Evolutionary conservation across 495 filamentous ascomycete species (phyloP), one percentile per base, ranked within the genome.

Genomic region (Penicillium maclennaniae): DNA sequence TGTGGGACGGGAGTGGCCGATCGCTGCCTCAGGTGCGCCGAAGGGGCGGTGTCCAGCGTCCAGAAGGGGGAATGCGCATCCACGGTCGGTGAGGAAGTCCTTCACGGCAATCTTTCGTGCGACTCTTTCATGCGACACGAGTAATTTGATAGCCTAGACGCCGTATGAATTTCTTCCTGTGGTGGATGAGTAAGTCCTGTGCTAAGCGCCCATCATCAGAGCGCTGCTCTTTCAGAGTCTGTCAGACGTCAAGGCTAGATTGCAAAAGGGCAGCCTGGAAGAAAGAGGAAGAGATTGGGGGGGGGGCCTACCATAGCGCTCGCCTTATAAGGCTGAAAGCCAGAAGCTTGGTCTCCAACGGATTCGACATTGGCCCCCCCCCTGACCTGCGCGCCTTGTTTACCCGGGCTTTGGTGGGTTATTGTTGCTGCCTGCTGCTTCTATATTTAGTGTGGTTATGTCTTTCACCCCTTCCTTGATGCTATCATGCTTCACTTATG

Each of bases 361-460:
- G 23, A 23, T 23, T 7, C 1, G 27, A 4, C 31, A 34, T 34
- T 34, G 3, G 8, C 0, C 23, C 9, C 23, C 9, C 31, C 31
- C 31, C 31, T 34, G 31, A 14, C 10, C 31, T 12, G 15, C 38
- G n/a, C 15, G 38, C 16, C 9, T 9, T 14, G 16, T 40, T 10
- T 17, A 40, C 19, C 38, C 7, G 6, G 19, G 16, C 10, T 20
- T 20, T 19, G n/a, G 4, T 40, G 3, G 44, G 42, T 45, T 39
- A 48, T 38, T 38, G 40, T 51, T 51, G 49, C 49, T 51, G 49
- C 49, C 49, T 51, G 28, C 27, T 19, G 38, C 34, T 51, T 37
- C 49, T 44, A 43, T 36, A 36, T 37, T 42, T 43, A 20, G 41
- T 44, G 16, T 44, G 20, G 3, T 25, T 36, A 6, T 45, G 17